phyloP scores from a whole-genome alignment of 305 asterid genomes.

The Fraxinus dipetala region DNA sequence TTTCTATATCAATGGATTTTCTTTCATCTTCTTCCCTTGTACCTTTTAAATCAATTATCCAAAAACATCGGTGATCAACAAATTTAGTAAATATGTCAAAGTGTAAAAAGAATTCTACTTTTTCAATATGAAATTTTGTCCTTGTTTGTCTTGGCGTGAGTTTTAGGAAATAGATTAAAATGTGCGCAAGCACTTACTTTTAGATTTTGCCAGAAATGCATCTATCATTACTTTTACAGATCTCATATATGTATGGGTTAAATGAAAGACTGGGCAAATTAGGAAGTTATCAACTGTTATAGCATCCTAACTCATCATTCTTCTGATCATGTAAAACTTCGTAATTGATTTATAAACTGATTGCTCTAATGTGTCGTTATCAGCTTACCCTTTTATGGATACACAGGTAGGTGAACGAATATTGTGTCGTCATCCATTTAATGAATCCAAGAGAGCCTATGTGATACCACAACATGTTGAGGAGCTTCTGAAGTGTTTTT shows the following conservation, averaged over 20 bases:
- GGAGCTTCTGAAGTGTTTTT: slow-evolving; percentile 91
- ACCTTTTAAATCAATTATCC: neutral
- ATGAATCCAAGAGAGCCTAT: slow-evolving; percentile 92
- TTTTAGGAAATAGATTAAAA: neutral
- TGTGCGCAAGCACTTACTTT: neutral
- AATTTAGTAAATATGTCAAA: neutral
- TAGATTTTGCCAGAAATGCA: neutral
- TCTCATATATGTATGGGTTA: neutral
- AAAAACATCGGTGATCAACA: neutral
- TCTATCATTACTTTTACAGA: neutral
- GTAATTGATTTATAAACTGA: neutral
- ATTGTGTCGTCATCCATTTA: slow-evolving; percentile 93
- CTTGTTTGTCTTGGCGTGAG: neutral
- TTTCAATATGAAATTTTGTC: neutral
- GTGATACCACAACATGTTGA: slow-evolving; percentile 94
- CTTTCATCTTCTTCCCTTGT: neutral
- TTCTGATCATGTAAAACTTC: neutral
- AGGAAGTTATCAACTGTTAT: neutral
- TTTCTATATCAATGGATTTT: neutral
- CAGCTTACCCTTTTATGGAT: slow-evolving; percentile 12
- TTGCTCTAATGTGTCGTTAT: neutral
- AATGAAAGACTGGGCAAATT: neutral
- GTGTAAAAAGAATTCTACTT: neutral
- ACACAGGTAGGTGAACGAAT: slow-evolving; percentile 80
- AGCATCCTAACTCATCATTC: neutral